phyloP scores from a whole-genome alignment of 2,329 filamentous ascomycete genomes.

The Aureobasidium sp. region DNA sequence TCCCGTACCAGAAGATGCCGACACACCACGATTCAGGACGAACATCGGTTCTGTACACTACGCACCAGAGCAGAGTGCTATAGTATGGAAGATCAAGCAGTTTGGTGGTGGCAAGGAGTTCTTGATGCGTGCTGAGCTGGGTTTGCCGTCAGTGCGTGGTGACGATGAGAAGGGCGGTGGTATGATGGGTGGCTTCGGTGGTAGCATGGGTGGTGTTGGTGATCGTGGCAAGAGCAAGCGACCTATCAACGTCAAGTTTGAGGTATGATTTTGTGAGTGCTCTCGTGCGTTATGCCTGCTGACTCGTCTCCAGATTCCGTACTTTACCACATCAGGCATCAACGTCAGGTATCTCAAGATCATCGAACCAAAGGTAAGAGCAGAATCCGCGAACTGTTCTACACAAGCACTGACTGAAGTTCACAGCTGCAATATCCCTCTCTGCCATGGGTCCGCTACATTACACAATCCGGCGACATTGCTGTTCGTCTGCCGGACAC shows the following conservation, averaged over 20 bases:
- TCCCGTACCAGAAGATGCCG: slow-evolving; percentile 93
- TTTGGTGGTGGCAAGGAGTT: slow-evolving; percentile 99
- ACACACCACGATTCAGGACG: slow-evolving; percentile 90
- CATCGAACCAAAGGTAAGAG: slow-evolving; percentile 87
- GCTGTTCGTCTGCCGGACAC: slow-evolving; percentile 90
- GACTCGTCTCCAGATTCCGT: slow-evolving; percentile 60
- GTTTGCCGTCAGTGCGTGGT: slow-evolving; percentile 85
- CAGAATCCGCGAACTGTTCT: background rate
- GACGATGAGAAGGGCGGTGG: slow-evolving; percentile 93
- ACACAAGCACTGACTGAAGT: slow-evolving; percentile 11
- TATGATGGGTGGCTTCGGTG: slow-evolving; percentile 96
- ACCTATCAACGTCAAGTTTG: slow-evolving; percentile 98
- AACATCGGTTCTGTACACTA: slow-evolving; percentile 98
- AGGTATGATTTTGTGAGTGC: slow-evolving; percentile 32
- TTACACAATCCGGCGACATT: slow-evolving; percentile 96
- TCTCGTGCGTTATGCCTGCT: background rate
- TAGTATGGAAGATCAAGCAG: slow-evolving; percentile 99
- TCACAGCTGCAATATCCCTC: slow-evolving; percentile 90
- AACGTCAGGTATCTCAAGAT: slow-evolving; percentile 99
- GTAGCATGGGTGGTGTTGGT: slow-evolving; percentile 89
- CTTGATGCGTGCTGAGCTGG: slow-evolving; percentile 93
- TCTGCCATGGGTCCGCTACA: slow-evolving; percentile 95
- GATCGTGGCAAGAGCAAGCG: slow-evolving; percentile 87
- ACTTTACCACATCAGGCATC: slow-evolving; percentile 98
- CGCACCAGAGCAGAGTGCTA: slow-evolving; percentile 91